Evolutionary conservation across 441 rosid species (phyloP), one percentile per base, ranked within the genome.

Genomic region (Viola pubescens): DNA sequence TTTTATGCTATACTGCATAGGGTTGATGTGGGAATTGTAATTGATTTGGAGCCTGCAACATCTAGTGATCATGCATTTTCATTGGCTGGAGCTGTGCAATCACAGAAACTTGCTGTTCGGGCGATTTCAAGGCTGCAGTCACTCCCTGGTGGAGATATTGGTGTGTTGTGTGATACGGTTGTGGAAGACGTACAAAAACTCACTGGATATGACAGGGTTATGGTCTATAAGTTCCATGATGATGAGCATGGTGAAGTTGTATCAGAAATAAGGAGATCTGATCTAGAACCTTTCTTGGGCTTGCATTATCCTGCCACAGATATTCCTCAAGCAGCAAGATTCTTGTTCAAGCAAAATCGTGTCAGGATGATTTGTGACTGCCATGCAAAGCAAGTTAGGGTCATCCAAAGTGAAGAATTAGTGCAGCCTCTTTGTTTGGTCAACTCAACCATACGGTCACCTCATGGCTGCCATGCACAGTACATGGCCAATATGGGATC

Each of bases 181-280:
- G 95, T 82, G 59, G 94, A 90, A 77, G 97, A 89, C 73, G 84
- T 87, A 40, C 89, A 81, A 56, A 82, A 78, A 58, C 84, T 87
- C 48, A 85, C 91, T 0, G 95, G 95, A 14, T 89, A 79, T 72
- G 94, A 89, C 60, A 80, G 97, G 64, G 91, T 90, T 39, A 90
- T 90, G 95, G 82, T 84, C 0, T 90, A 85, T 56, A 84, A 80
- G 71, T 87, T 90, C 67, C 95, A 90, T 66, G 94, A 83, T 48
- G 95, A 87, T 75, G 88, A 81, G 54, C 95, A 87, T 62, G 97
- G 97, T 38, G 89, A 90, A 72, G 88, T 87, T 56, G 73, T 90
- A 10, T 85, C 95, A 0, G 97, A 90, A 79, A 82, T 83, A 7
- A 78, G 89, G 59, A 80, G 89, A 68, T 79, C 89, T 48, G 88